Evolutionary conservation across 768 basidiomycete genomes (phyloP).

Genomic region (Coprinellus micaceus): DNA sequence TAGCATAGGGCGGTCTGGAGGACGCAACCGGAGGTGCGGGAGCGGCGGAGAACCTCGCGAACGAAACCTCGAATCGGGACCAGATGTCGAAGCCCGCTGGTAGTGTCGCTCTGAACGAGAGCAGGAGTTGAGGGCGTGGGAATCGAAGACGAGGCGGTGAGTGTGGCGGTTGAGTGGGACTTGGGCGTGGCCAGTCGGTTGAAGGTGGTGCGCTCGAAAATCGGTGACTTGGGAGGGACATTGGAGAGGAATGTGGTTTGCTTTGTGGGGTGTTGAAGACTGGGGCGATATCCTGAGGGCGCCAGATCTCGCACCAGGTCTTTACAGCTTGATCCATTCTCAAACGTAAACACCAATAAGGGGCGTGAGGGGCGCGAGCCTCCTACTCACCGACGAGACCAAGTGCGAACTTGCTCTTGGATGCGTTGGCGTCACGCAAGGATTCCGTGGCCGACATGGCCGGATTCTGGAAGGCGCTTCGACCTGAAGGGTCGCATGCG

Average conservation of each 20-base stretch:
- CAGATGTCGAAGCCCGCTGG: conserved; percentile 33
- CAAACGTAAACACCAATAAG: conserved; percentile 9
- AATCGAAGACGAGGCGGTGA: conserved; percentile 27
- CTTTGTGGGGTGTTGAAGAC: conserved; percentile 29
- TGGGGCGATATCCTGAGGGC: conserved; percentile 65
- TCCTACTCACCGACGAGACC: conserved; percentile 64
- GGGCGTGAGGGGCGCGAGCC: neutral
- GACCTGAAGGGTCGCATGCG: conserved; percentile 24
- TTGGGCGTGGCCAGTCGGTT: conserved; percentile 5
- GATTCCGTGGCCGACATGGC: conserved; percentile 27
- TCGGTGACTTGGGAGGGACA: neutral
- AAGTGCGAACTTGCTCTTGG: conserved; percentile 64
- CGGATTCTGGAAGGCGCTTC: conserved; percentile 3
- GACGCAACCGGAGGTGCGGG: conserved; percentile 77
- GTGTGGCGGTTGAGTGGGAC: conserved; percentile 48
- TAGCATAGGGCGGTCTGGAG: conserved; percentile 88
- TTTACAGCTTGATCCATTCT: conserved; percentile 72
- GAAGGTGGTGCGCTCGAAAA: conserved; percentile 14
- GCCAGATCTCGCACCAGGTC: conserved; percentile 77
- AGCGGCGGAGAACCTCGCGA: conserved; percentile 84
- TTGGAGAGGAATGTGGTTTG: neutral
- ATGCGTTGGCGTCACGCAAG: conserved; percentile 26
- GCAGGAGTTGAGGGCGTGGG: conserved; percentile 15
- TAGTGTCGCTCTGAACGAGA: conserved; percentile 10
- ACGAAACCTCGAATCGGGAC: conserved; percentile 75